These are phyloP conservation scores for Salisapilia sapeloensis DNA, from an alignment of 352 stramenopile species.

Conservation along the genomic window DNA sequence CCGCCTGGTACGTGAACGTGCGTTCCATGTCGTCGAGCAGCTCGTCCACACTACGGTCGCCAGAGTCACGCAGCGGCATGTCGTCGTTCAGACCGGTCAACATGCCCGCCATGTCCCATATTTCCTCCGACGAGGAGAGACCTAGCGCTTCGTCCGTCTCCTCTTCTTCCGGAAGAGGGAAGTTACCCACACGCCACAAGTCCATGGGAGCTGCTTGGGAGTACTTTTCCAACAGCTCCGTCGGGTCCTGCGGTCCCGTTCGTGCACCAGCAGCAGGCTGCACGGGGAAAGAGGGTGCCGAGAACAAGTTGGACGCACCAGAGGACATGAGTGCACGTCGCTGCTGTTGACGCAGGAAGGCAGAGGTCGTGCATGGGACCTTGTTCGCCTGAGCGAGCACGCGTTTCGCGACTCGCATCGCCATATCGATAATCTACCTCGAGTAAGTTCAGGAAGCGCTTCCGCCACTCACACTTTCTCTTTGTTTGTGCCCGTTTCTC, in stretches of 20 bases:
- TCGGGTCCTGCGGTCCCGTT: too few species aligned
- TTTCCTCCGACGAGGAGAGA: constrained; percentile 24
- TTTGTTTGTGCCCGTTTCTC: too few species aligned
- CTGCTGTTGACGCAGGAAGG: constrained; percentile 1
- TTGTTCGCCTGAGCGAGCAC: too few species aligned
- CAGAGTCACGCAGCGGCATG: constrained; percentile 29
- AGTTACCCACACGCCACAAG: constrained; percentile 64
- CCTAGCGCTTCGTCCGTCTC: constrained; percentile 11
- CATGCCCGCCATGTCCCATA: constrained; percentile 73
- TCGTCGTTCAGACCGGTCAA: constrained; percentile 47
- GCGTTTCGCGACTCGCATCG: too few species aligned
- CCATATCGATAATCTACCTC: too few species aligned
- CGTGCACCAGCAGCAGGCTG: constrained; percentile 9
- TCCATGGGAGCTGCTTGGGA: constrained; percentile 30
- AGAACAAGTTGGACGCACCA: constrained; percentile 28
- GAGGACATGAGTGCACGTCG: constrained; percentile 55
- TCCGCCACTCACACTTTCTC: too few species aligned
- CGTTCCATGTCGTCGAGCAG: constrained; percentile 44
- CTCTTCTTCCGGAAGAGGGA: constrained; percentile 25
- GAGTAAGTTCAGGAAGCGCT: too few species aligned
- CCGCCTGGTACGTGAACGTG: constrained; percentile 43
- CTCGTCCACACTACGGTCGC: constrained; percentile 21
- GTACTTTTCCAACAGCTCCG: constrained; percentile 43
- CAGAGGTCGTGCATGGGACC: too few species aligned
- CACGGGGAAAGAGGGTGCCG: constrained; percentile 43